A percentile compares a stretch with the other conserved stretches of the same genome.
These are phyloP conservation scores for Mariannaea sp. DNA, from an alignment of 2,329 filamentous ascomycete genomes.

Conservation along the genomic window DNA sequence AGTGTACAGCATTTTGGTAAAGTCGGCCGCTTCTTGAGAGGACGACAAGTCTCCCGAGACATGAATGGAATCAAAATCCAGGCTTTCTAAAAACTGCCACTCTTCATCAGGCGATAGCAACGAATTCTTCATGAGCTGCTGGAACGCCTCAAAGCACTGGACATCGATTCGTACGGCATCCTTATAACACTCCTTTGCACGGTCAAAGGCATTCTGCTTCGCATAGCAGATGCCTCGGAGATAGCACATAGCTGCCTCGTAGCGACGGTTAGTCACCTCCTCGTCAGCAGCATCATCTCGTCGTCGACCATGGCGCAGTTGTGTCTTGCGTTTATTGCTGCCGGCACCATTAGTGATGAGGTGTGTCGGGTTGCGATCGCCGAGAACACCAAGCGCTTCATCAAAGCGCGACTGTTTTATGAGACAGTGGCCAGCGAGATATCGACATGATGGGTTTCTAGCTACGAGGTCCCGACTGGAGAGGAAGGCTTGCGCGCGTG, in stretches of 20 bases:
- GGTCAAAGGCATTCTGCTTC: constrained; percentile 95
- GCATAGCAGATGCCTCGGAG: constrained; percentile 91
- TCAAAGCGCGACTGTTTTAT: constrained; percentile 91
- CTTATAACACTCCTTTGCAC: constrained; percentile 98
- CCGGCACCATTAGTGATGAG: constrained; percentile 65
- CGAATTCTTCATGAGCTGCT: constrained; percentile 96
- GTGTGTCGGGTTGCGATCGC: constrained; percentile 92
- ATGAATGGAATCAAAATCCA: constrained; percentile 86
- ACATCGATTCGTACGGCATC: constrained; percentile 96
- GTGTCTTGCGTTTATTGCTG: constrained; percentile 47
- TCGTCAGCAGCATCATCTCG: constrained; percentile 56
- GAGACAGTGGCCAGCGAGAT: constrained; percentile 90
- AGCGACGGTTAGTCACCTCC: constrained; percentile 75
- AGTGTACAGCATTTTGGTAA: constrained; percentile 94
- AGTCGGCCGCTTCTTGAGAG: constrained; percentile 87
- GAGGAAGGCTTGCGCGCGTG: constrained; percentile 84
- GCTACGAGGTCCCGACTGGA: constrained; percentile 80
- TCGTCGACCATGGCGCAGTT: constrained; percentile 42
- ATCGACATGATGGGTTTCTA: constrained; percentile 84
- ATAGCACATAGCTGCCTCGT: constrained; percentile 98
- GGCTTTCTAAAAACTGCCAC: constrained; percentile 83
- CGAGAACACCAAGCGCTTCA: constrained; percentile 83
- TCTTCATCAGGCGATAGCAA: constrained; percentile 89
- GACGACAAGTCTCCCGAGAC: constrained; percentile 67
- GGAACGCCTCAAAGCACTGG: constrained; percentile 97